Percentiles rank a stretch among this genome's conserved stretches.
Evolutionary conservation across 139 green algal species (phyloP).

Genomic region (Chlamydomonas sphaeroides): DNA sequence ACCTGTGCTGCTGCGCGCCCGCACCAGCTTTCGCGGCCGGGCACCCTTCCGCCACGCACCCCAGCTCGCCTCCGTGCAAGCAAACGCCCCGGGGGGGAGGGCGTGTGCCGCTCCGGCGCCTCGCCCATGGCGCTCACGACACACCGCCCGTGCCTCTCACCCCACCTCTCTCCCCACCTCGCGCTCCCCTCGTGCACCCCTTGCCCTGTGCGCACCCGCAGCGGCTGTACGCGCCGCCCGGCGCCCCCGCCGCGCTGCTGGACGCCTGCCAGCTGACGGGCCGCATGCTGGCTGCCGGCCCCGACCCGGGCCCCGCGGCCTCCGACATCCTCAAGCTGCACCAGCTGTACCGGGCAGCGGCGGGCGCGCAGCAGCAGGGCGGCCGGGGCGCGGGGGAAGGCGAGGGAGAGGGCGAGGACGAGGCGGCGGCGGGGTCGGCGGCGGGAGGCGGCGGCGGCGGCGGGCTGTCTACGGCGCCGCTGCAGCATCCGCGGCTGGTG

Average conservation of each 20-base stretch:
- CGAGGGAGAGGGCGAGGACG: no score
- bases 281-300: slow-evolving; percentile 12
- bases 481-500: slow-evolving; percentile 37
- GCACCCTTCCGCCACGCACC: no score
- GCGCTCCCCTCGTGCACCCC: not conserved
- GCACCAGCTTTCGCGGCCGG: no score
- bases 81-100: no score
- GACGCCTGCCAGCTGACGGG: slow-evolving; percentile 8
- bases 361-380: not conserved
- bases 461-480: not conserved
- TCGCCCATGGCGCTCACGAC: not conserved
- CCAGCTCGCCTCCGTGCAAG: no score
- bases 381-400: no score
- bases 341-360: not conserved
- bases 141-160: no score
- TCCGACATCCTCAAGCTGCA: slow-evolving; percentile 4
- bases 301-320: not conserved
- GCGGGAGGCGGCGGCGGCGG: no score
- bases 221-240: slow-evolving; percentile 11
- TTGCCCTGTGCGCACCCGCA: not conserved
- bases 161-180: no score
- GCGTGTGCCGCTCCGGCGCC: no score
- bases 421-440: no score
- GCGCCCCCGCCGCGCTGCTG: not conserved
- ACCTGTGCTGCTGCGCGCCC: no score